Conservation (phyloP, 331 rosid genomes). For the Rosa hybrid region DNA sequence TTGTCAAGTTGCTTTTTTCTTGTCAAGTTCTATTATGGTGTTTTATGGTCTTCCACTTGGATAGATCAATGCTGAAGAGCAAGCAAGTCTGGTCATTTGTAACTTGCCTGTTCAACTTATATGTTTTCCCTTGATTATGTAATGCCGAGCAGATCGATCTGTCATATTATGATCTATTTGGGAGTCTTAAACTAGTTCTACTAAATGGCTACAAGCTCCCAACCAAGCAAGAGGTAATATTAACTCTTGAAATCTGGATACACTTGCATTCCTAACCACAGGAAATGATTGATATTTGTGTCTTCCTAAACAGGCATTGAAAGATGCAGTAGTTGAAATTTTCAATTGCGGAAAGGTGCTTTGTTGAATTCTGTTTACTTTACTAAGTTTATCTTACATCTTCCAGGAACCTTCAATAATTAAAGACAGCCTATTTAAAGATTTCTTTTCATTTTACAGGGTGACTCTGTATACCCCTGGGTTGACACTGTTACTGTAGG, state of each 20-base stretch:
- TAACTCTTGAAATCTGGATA: constrained; percentile 10
- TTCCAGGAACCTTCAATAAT: constrained; percentile 11
- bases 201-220: constrained; percentile 58
- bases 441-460: constrained; percentile 38
- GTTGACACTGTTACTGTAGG: constrained; percentile 50
- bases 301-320: constrained; percentile 54
- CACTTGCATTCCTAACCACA: neutral
- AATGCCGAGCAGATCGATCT: constrained; percentile 69
- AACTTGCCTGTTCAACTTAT: constrained; percentile 13
- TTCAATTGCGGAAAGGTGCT: constrained; percentile 72
- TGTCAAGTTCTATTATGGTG: neutral
- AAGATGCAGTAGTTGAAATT: constrained; percentile 67
- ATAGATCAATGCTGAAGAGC: neutral
- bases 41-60: neutral
- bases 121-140: constrained; percentile 10
- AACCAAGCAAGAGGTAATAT: constrained; percentile 71
- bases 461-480: constrained; percentile 67
- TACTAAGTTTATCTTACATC: neutral
- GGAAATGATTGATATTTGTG: constrained; percentile 15
- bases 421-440: constrained; percentile 4
- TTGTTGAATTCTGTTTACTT: constrained; percentile 4
- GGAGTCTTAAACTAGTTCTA: constrained; percentile 76
- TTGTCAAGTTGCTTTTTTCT: neutral
- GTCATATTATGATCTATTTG: constrained; percentile 77
- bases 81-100: constrained; percentile 1